Evolutionary conservation across 78 protist genomes (phyloP), one percentile per base, ranked within the genome.

Genomic region (Cavenderia fasciculata): DNA sequence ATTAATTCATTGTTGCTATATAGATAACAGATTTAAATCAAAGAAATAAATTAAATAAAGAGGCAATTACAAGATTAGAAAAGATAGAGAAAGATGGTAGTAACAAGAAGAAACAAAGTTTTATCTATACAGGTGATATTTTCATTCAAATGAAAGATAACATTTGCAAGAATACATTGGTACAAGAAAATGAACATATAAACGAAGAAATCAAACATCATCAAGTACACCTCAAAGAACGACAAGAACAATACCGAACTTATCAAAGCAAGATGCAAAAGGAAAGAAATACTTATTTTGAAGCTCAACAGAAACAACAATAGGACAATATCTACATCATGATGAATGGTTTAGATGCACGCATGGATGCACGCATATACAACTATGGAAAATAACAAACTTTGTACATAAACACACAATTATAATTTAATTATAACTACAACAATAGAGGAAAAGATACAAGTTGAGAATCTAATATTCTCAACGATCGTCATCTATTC

Each of bases 111-210:
- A 82, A 82, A 56, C 43, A 57, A 56, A 68, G 89, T n/a, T n/a
- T n/a, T 75, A 41, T 82, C 18, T 82, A 82, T 56, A 61, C 89
- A 41, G 89, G 89, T 57, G 89, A 82, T 31, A 82, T 82, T 21
- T 82, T 82, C 38, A 68, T 82, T 25, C 62, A 51, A 49, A 65
- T 82, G 89, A 82, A 82, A 44, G 59, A 61, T 47, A n/a, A 33
- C 14, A n/a, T 40, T 4, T 61, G 76, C 43, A 82, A 68, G 8
- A 21, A 40, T 23, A 51, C 72, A 54, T 23, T 82, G 18, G 10
- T 52, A 2, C 21, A 36, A 54, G 89, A 82, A n/a, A 82, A 82
- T 43, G 59, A 52, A 12, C 21, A 36, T 11, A 82, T 82, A 6
- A 77, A 82, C 40, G 29, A 54, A 11, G 89, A 82, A 54, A 46